Percentiles rank a stretch among this genome's conserved stretches.
phyloP scores from a whole-genome alignment of 2,329 filamentous ascomycete species.

The Sphaerulina populicola region DNA sequence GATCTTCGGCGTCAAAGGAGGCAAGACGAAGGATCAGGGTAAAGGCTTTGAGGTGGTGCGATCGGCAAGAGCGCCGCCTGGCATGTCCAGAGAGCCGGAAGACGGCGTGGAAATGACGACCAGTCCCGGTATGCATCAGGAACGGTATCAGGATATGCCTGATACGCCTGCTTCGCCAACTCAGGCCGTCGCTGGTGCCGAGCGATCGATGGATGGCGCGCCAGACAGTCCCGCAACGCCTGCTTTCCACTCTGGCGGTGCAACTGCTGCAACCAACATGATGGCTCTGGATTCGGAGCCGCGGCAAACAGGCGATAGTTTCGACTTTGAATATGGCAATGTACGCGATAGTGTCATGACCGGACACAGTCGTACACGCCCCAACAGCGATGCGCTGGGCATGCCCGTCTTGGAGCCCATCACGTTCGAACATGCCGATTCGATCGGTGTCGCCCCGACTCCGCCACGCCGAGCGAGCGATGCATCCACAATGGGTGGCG shows the following conservation, averaged over 20 bases:
- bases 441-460: constrained; percentile 10
- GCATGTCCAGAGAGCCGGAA: constrained; percentile 57
- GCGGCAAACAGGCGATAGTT: constrained; percentile 6
- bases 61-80: constrained; percentile 70
- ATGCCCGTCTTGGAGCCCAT: constrained; percentile 20
- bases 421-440: constrained; percentile 18
- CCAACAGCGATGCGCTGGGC: constrained; percentile 18
- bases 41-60: constrained; percentile 97
- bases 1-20: constrained; percentile 41
- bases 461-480: constrained; percentile 14
- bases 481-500: constrained; percentile 5
- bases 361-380: constrained; percentile 13
- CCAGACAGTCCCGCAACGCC: constrained; percentile 12
- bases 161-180: constrained; percentile 13
- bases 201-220: constrained; percentile 10
- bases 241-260: neutral
- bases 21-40: constrained; percentile 78
- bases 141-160: constrained; percentile 29
- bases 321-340: constrained; percentile 23
- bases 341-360: constrained; percentile 5
- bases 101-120: constrained; percentile 34
- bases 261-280: constrained; percentile 7
- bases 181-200: constrained; percentile 18
- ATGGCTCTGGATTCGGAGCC: constrained; percentile 3
- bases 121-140: constrained; percentile 28